Base-by-base conservation (phyloP, 495 filamentous ascomycete genomes). In the Tuber borchii region DNA sequence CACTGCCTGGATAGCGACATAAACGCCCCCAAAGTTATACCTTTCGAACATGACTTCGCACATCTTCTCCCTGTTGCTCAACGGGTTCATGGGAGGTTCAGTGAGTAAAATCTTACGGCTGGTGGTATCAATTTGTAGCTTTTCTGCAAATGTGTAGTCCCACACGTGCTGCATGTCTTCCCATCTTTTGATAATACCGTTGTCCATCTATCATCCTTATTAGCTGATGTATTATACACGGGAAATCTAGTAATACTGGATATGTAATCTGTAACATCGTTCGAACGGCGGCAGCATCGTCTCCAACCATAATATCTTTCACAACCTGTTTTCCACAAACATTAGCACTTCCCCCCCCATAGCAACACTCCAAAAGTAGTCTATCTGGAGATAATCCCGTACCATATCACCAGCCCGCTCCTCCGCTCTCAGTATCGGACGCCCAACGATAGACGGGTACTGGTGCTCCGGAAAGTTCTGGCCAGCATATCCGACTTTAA, bases 301-400 rank as follows among this genome's bases (percentile, higher is more conserved):
- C 96, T 80, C 95, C 95, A 87, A 94, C 97, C 95, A 99, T 99
- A 82, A 99, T 97, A 87, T 99, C 95, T 88, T 97, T 97, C 83
- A 99, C 93, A 77, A 94, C 71, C 82, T 83, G 73, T 39, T 69
- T 72, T 42, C 40, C 22, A 44, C 31, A 39, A 34, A 40, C 37
- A 44, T 82, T 70, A 82, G 70, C 34, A 68, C 34, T 40, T 72
- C 40, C n/a, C 39, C 42, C n/a, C 17, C 26, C 56, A n/a, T 31
- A 61, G 40, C 26, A 69, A 46, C 40, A 74, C 45, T 40, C 6
- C 22, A 43, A 65, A 51, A 40, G 73, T 61, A 17, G 48, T 70
- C 22, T 31, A 45, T 69, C 17, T 69, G 17, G 26, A 22, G 71
- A 9, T 71, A 42, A 31, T 20, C 26, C 22, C 78, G 31, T 79